Base-by-base conservation (phyloP, 306 rosid genomes). In the Castanea sativa region DNA sequence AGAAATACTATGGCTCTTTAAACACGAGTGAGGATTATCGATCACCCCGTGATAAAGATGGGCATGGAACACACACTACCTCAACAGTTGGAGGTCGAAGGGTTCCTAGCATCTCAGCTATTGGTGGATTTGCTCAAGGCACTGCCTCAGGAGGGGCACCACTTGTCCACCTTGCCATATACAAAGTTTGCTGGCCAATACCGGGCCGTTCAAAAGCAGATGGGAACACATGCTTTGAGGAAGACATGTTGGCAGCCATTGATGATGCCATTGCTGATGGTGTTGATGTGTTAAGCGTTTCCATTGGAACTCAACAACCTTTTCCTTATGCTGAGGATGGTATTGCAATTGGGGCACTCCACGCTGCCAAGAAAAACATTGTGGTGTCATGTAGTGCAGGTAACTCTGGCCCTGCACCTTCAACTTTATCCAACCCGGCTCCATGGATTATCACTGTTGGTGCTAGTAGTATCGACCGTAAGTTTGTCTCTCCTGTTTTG, bases 391-490 rank as follows among this genome's bases (percentile, higher is more conserved):
- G 96, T 77, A 95, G 99, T 73, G 99, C 98, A 20, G 98, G 98
- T 0, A 95, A 95, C 69, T 15, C 55, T 1, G 99, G 99, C 21
- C 99, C 99, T 56, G 8, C 14, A 2, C 91, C 97, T 27, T 69
- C 78, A 1, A 87, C 87, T 52, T 73, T 95, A 75, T 84, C 96
- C 0, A 95, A 91, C 53, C 65, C 88, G 25, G 94, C 99, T 1
- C 99, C 99, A 0, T 95, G 99, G 99, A 74, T 95, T 27, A 80
- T 95, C 81, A 95, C 99, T 3, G 96, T 95, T 33, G 98, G 83
- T 60, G 98, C 99, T 13, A 91, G 94, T 33, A 91, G 92, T 7
- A 60, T 95, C 20, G 99, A 95, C 29, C 88, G 98, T 10, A 69
- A 92, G 45, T 95, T 95, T 82, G 12, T 71, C 55, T 81, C 93